Base-by-base conservation (phyloP, 805 yeast genomes). In the Kuraishia cidri region DNA sequence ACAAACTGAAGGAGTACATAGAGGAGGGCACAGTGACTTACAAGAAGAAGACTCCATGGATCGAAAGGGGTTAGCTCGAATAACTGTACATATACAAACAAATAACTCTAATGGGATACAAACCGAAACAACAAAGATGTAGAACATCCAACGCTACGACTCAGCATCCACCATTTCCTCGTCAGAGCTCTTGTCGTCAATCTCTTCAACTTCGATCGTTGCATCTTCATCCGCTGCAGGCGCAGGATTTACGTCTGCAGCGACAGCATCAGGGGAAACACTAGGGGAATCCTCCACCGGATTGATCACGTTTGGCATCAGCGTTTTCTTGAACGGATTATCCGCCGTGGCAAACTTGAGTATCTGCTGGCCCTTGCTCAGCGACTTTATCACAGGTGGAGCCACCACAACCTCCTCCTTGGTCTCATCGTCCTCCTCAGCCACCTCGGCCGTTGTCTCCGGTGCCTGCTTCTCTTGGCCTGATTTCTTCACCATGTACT, bases 1-100 rank as follows among this genome's bases (percentile, higher is more conserved):
- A 75, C 29, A 84, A 83, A 52, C 65, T 85, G 33, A 72, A 71
- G 48, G 85, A 84, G 44, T 92, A 74, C 52, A 70, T 92, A 13
- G 81, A 75, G 52, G 62, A 74, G 35, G 97, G 97, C 1, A 60
- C 63, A 31, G 58, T 74, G 37, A 66, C 68, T 49, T 50, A 45
- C 29, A 45, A 47, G 15, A 42, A 38, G 18, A 34, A 47, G 6
- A 49, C 52, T 14, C 45, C 45, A 5, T 49, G 45, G 35, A 36
- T 50, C 14, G 63, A 57, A 40, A 48, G 58, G 39, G 59, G 56
- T 33, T 55, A 38, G 43, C 6, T 23, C 20, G 15, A 15, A 17
- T 13, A 10, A 7, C 10, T 20, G 23, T 20, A 20, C 23, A 20
- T 20, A 20, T 20, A 20, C 23, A 20, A 7, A n/a, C n/a, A n/a